Conservation (phyloP, 2,329 filamentous ascomycete species). For the Aspergillus piperis region DNA sequence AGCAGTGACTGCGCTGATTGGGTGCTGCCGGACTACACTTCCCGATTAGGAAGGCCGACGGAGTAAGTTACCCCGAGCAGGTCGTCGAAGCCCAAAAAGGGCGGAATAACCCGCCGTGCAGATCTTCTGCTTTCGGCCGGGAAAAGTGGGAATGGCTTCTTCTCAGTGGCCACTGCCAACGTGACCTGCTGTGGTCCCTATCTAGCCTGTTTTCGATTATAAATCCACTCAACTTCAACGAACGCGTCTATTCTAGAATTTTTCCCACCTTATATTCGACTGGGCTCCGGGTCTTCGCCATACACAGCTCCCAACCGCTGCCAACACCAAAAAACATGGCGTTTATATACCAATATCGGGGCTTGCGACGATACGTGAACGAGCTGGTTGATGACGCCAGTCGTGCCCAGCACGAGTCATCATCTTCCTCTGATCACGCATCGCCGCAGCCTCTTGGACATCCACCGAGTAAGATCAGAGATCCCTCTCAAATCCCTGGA, state of each 20-base stretch:
- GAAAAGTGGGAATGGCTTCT: too few species aligned
- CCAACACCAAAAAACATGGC: not conserved
- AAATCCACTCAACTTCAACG: too few species aligned
- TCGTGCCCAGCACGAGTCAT: not conserved
- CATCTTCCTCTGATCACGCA: not conserved
- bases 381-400: not conserved
- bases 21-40: not conserved
- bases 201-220: too few species aligned
- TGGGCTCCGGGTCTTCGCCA: not conserved
- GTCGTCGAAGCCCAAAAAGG: too few species aligned
- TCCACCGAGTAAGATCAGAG: not conserved
- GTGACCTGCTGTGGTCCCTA: too few species aligned
- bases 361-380: not conserved
- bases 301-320: not conserved
- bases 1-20: not conserved
- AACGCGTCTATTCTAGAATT: too few species aligned
- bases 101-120: too few species aligned
- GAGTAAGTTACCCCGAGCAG: not conserved
- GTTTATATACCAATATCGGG: not conserved
- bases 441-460: not conserved
- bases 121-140: too few species aligned
- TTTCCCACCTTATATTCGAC: not conserved
- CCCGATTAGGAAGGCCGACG: not conserved
- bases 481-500: constrained; percentile 4
- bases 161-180: too few species aligned